Evolutionary conservation across 75 land plant genomes (phyloP).

Genomic region (Chamaecyparis obtusa): DNA sequence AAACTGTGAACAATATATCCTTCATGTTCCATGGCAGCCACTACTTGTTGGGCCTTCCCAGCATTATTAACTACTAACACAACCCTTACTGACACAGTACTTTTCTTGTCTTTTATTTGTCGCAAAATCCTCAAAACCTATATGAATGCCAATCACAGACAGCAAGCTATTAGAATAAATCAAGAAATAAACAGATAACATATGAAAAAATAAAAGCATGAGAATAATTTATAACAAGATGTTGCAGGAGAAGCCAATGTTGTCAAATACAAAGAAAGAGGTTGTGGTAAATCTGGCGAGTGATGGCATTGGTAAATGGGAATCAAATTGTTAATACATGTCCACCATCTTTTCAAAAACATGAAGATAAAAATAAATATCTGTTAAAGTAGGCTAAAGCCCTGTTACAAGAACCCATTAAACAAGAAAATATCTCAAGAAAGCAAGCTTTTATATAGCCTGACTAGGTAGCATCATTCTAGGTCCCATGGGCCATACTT

Average conservation of each 20-base stretch:
- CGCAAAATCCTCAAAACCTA: conserved; percentile 3
- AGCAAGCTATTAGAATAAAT: neutral
- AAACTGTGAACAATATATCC: conserved; percentile 7
- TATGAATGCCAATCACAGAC: neutral
- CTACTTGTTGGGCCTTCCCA: neutral
- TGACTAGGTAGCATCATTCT: neutral
- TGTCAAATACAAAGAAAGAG: neutral
- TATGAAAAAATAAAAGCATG: neutral
- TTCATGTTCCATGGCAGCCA: conserved; percentile 3
- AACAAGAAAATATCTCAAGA: too few species aligned
- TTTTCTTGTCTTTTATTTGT: neutral
- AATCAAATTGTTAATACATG: neutral
- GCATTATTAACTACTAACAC: conserved; percentile 3
- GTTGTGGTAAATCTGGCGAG: too few species aligned
- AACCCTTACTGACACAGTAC: neutral
- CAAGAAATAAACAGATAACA: neutral
- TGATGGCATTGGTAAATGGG: neutral
- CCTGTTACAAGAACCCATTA: neutral
- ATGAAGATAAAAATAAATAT: neutral
- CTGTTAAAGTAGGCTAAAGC: neutral
- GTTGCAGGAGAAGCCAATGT: neutral
- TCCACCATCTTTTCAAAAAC: neutral
- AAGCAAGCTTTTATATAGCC: neutral
- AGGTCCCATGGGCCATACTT: neutral
- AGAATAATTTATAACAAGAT: neutral